Evolutionary conservation across 305 asterid genomes (phyloP).

Genomic region (Fraxinus latifolia): DNA sequence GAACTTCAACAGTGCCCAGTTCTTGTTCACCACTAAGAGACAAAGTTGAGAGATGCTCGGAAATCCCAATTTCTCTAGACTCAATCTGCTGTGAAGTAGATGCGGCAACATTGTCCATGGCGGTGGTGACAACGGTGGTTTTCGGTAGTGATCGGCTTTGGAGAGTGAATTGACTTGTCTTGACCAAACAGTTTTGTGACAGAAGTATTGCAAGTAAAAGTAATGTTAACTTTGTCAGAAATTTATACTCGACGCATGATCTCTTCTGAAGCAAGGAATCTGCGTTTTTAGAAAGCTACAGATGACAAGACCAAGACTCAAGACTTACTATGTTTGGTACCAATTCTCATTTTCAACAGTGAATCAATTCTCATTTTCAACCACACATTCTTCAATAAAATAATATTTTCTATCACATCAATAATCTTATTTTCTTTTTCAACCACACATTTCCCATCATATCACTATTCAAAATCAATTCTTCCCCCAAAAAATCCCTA

Average conservation of each 20-base stretch:
- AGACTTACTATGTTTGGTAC: no score
- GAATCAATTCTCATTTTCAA: no score
- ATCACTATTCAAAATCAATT: no score
- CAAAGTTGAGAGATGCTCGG: constrained; percentile 29
- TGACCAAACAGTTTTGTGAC: constrained; percentile 22
- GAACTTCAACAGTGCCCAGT: constrained; percentile 16
- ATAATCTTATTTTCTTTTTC: no score
- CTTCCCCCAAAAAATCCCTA: no score
- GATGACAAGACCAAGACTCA: no score
- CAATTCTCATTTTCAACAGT: no score
- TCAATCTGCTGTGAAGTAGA: constrained; percentile 13
- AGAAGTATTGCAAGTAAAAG: not conserved
- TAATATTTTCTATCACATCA: no score
- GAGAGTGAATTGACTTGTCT: constrained; percentile 34
- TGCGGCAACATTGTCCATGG: constrained; percentile 41
- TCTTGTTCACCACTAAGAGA: constrained; percentile 34
- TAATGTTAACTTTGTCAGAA: not conserved
- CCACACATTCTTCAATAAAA: no score
- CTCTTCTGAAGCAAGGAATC: not conserved
- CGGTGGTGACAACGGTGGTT: constrained; percentile 14
- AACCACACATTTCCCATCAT: no score
- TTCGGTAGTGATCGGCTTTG: constrained; percentile 9
- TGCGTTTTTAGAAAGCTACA: no score
- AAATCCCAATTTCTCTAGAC: constrained; percentile 14
- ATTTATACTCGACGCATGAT: not conserved